phyloP scores from a whole-genome alignment of 306 rosid species.

The Mimosa pudica region DNA sequence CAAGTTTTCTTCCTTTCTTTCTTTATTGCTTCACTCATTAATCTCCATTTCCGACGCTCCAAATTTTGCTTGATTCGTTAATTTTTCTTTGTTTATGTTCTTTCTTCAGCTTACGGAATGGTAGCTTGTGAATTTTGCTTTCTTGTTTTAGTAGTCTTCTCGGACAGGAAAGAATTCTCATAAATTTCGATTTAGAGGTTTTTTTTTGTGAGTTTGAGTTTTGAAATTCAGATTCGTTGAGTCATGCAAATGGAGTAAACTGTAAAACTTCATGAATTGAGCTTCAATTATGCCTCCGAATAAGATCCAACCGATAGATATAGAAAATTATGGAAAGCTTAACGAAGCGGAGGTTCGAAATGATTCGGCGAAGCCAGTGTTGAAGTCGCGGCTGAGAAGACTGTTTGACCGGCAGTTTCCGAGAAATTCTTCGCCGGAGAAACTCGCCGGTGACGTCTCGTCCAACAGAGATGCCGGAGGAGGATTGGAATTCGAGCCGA shows the following conservation, averaged over 20 bases:
- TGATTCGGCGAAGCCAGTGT: constrained; percentile 70
- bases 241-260: constrained; percentile 4
- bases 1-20: too few species aligned
- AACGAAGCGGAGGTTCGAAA: constrained; percentile 53
- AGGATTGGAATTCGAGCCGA: constrained; percentile 68
- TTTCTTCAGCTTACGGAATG: too few species aligned
- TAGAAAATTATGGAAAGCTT: constrained; percentile 46
- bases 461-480: constrained; percentile 39
- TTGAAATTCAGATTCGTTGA: not conserved
- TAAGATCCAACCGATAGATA: constrained; percentile 91
- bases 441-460: constrained; percentile 46
- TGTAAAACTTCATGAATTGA: not conserved
- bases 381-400: constrained; percentile 78
- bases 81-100: too few species aligned
- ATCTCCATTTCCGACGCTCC: too few species aligned
- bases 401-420: constrained; percentile 85
- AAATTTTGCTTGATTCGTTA: too few species aligned
- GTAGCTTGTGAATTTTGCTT: not conserved
- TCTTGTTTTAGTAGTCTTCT: not conserved
- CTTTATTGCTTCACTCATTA: too few species aligned
- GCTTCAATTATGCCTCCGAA: constrained; percentile 64
- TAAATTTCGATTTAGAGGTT: not conserved
- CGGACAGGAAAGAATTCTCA: not conserved
- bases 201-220: not conserved
- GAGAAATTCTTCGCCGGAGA: constrained; percentile 61